phyloP scores from a whole-genome alignment of 2,329 filamentous ascomycete genomes.

The Neofusicoccum laricinum region DNA sequence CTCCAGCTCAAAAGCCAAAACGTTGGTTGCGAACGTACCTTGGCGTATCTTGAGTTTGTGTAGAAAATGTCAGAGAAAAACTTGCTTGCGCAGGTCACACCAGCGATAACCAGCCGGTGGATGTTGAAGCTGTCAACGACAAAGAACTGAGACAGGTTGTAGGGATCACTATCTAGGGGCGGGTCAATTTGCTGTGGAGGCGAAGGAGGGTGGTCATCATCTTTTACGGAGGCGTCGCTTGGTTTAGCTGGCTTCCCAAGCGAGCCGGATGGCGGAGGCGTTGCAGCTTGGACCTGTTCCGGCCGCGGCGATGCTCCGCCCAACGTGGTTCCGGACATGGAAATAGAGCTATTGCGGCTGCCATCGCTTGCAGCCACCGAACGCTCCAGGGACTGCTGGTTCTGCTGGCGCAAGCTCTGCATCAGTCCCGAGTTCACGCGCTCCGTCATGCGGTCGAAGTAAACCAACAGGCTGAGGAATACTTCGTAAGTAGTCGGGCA shows the following conservation, averaged over 20 bases:
- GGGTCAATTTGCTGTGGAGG: constrained; percentile 34
- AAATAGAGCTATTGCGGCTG: constrained; percentile 43
- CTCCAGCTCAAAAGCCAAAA: background rate
- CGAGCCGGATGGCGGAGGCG: constrained; percentile 49
- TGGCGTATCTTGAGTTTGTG: constrained; percentile 97
- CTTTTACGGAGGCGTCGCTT: constrained; percentile 20
- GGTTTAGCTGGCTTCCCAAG: constrained; percentile 40
- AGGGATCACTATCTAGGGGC: constrained; percentile 43
- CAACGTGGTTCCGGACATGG: constrained; percentile 26
- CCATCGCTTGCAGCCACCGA: constrained; percentile 44
- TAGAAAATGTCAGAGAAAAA: constrained; percentile 99
- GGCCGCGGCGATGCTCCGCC: constrained; percentile 25
- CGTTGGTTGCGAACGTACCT: constrained; percentile 58
- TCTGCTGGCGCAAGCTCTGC: constrained; percentile 57
- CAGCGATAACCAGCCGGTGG: constrained; percentile 91
- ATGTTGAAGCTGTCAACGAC: constrained; percentile 99
- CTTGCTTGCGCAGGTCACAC: constrained; percentile 97
- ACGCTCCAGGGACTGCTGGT: constrained; percentile 46
- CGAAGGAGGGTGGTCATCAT: constrained; percentile 32
- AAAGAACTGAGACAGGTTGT: constrained; percentile 69
- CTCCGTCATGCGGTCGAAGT: constrained; percentile 99
- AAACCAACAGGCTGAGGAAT: constrained; percentile 89
- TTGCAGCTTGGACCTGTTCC: constrained; percentile 42
- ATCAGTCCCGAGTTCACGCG: constrained; percentile 80
- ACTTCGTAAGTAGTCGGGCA: constrained; percentile 98